Percentiles rank a stretch among this genome's conserved stretches.
Conservation (phyloP, 306 rosid genomes). For the Quercus wislizeni region DNA sequence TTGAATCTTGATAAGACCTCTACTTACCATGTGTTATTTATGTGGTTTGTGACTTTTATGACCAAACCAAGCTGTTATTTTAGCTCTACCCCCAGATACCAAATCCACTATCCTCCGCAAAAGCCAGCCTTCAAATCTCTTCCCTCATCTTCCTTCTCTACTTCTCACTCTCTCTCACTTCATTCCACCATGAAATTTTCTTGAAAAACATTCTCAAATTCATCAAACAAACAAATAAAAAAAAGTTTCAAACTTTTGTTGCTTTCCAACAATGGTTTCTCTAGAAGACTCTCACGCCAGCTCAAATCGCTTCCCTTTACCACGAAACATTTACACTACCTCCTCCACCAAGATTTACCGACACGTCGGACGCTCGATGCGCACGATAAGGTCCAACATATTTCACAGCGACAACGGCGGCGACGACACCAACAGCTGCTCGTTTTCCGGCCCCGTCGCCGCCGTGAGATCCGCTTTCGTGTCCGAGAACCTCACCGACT, state of each 20-base stretch:
- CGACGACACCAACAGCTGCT: slow-evolving; percentile 46
- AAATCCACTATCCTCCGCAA: slow-evolving; percentile 27
- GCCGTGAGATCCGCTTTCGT: slow-evolving; percentile 47
- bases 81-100: slow-evolving; percentile 15
- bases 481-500: slow-evolving; percentile 75
- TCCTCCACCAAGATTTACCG: slow-evolving; percentile 54
- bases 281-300: slow-evolving; percentile 64
- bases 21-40: slow-evolving; percentile 4
- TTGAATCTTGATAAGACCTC: neutral
- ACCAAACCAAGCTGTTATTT: slow-evolving; percentile 1
- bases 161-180: slow-evolving; percentile 8
- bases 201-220: neutral
- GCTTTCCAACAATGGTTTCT: slow-evolving; percentile 59
- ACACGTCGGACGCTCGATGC: slow-evolving; percentile 82
- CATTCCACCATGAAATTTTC: slow-evolving; percentile 28
- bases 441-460: slow-evolving; percentile 31
- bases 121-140: slow-evolving; percentile 28
- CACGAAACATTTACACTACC: slow-evolving; percentile 35
- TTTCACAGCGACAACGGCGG: slow-evolving; percentile 28
- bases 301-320: slow-evolving; percentile 57
- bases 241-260: too few relatives aligned
- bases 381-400: slow-evolving; percentile 75
- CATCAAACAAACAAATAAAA: neutral
- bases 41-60: slow-evolving; percentile 26
- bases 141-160: slow-evolving; percentile 25